Evolutionary conservation across 345 rosid species (phyloP).

Genomic region (Pistacia vera): DNA sequence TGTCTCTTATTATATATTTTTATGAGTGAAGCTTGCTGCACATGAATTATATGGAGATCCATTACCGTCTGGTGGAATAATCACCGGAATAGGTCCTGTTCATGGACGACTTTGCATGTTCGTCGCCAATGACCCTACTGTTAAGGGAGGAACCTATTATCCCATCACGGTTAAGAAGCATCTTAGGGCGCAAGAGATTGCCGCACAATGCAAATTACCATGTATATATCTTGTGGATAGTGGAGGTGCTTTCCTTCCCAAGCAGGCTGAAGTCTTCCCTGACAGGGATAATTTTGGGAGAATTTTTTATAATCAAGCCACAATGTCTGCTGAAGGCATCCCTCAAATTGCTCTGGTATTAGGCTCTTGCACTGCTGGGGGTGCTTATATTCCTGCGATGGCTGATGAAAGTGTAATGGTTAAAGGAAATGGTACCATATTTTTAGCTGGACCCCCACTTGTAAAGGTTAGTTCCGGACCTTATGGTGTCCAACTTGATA

Average conservation of each 20-base stretch:
- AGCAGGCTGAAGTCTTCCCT: slow-evolving; percentile 95
- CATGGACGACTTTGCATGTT: slow-evolving; percentile 95
- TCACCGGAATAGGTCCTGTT: slow-evolving; percentile 91
- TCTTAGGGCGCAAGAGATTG: slow-evolving; percentile 96
- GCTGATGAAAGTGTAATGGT: slow-evolving; percentile 99
- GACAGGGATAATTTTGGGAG: slow-evolving; percentile 96
- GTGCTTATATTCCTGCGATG: slow-evolving; percentile 99
- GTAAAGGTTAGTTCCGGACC: slow-evolving; percentile 63
- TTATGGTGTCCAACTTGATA: slow-evolving; percentile 17
- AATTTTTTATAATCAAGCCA: slow-evolving; percentile 89
- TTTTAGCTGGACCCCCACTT: slow-evolving; percentile 96
- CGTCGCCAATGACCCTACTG: slow-evolving; percentile 96
- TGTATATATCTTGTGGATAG: slow-evolving; percentile 94
- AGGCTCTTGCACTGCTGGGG: slow-evolving; percentile 97
- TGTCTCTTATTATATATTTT: slow-evolving; percentile 39
- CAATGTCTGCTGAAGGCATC: slow-evolving; percentile 89
- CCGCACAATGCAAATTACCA: slow-evolving; percentile 80
- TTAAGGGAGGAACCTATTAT: slow-evolving; percentile 94
- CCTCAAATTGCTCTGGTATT: slow-evolving; percentile 93
- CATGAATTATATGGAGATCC: slow-evolving; percentile 82
- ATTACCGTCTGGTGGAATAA: slow-evolving; percentile 84
- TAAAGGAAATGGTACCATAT: slow-evolving; percentile 94
- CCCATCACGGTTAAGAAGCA: slow-evolving; percentile 97
- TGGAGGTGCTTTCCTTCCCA: slow-evolving; percentile 96
- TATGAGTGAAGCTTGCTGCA: slow-evolving; percentile 84